Base-by-base conservation (phyloP, 495 filamentous ascomycete species). In the Daldinia childiae region DNA sequence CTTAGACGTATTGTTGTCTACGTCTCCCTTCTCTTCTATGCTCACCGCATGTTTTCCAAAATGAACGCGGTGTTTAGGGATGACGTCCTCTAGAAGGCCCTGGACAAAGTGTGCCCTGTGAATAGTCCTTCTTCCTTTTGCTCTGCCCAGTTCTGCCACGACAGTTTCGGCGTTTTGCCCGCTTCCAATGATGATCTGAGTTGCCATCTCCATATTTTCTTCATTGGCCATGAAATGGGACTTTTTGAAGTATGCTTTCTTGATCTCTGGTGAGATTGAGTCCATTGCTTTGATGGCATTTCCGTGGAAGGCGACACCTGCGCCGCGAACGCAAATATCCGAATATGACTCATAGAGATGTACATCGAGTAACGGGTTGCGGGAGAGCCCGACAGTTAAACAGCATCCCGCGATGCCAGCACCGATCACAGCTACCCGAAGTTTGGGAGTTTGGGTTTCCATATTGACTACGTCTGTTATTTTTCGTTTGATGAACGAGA, bases 181-280 rank as follows among this genome's bases (percentile, higher is more conserved):
- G 6, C 52, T 56, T 11, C 52, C 52, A n/a, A 56, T n/a, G 27
- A 56, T 30, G 26, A 56, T 56, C 27, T 56, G 29, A 7, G 52
- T 56, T 30, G 52, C 52, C 52, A 56, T 56, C 30, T 36, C 52
- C 21, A 21, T 56, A 9, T 56, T 3, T 19, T 56, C 52, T 8
- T 56, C 52, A 2, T 56, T 56, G 7, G 52, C 52, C 52, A 56
- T 56, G 27, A 56, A 56, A 19, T 56, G 52, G 3, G 52, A 56
- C 27, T 56, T 56, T n/a, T 56, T 56, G 52, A 56, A 56, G 7
- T 56, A 56, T 11, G 52, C 19, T n/a, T 56, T 56, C 52, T 56
- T 56, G 15, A 56, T 56, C 30, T 56, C 52, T 2, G 52, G 52
- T 9, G 52, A 56, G n/a, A 56, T 34, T n/a, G 32, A 32, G 29